phyloP scores from a whole-genome alignment of 495 filamentous ascomycete genomes.

The Astrothelium macrocarpum region DNA sequence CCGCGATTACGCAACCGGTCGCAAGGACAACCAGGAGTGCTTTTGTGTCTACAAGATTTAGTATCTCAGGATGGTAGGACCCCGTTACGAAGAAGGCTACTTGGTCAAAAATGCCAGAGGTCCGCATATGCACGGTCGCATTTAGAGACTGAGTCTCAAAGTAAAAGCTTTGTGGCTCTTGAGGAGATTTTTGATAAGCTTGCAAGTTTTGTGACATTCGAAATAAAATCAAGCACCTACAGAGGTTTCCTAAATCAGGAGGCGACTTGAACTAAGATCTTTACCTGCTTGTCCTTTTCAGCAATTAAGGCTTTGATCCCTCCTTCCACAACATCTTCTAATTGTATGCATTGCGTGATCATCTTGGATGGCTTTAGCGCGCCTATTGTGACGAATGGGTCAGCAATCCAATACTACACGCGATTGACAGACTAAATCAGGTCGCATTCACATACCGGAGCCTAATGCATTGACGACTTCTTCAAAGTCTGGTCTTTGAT shows the following conservation, averaged over 20 bases:
- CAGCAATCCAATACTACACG: too few relatives aligned
- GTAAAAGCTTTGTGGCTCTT: too few relatives aligned
- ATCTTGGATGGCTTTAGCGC: constrained; percentile 27
- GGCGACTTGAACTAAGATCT: constrained; percentile 29
- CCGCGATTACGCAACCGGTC: too few relatives aligned
- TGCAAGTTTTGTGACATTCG: neutral
- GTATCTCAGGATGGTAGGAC: too few relatives aligned
- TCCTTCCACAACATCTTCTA: constrained; percentile 28
- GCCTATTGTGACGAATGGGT: constrained; percentile 10
- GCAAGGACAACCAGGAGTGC: too few relatives aligned
- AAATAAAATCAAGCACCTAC: constrained; percentile 8
- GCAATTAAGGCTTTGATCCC: constrained; percentile 29
- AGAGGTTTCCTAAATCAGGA: neutral
- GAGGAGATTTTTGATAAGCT: too few relatives aligned
- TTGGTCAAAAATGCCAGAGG: too few relatives aligned
- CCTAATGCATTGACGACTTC: constrained; percentile 27
- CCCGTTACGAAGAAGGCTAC: too few relatives aligned
- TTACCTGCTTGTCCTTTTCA: constrained; percentile 34
- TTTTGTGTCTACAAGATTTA: too few relatives aligned
- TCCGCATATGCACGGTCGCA: too few relatives aligned
- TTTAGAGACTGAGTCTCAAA: too few relatives aligned
- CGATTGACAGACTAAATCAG: too few relatives aligned
- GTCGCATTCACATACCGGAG: constrained; percentile 8
- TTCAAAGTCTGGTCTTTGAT: constrained; percentile 30
- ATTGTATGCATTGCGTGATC: constrained; percentile 28